Evolutionary conservation across 1,284 basidiomycete genomes (phyloP), one percentile per base, ranked within the genome.

Genomic region (Rhodofomes roseus): DNA sequence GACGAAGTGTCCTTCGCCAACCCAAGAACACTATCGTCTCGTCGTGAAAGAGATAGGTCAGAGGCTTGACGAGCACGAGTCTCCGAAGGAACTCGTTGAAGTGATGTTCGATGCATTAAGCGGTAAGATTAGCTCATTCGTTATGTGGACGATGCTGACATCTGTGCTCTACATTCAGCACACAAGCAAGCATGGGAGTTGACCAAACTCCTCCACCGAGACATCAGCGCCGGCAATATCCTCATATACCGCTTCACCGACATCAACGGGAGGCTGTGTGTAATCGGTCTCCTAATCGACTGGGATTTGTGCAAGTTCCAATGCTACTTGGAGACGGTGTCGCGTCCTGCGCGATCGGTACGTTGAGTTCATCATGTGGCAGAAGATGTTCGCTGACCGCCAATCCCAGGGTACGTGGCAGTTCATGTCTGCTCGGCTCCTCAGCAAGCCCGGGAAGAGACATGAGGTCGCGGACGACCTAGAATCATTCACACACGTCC

Each of bases 391-490:
- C n/a, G n/a, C 31, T 34, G 31, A 34, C 31, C 31, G 31, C 31
- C 11, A 34, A 5, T 12, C 9, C 16, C 25, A 61, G 60, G 60
- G 57, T 1, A 58, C 60, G 20, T 58, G 56, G 60, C 60, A 63
- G 53, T 55, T 69, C 64, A 55, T 67, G 48, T 58, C 46, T 44
- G 54, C 58, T 12, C 8, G 40, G 20, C 36, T 55, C 20, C 55
- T 57, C 2, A 2, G n/a, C 2, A 37, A 31, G 43, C 61, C 52
- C 0, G 37, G 20, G n/a, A 59, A 60, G 25, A 34, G 6, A 14
- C 46, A 60, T 18, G 52, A 44, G 44, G 23, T 62, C 0, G 52
- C 61, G 9, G 61, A 62, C 18, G 61, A 62, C 44, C 4, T 62
- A 7, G 61, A 62, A 43, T 57, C 61, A 16, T 60, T 62, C 29